Base-by-base conservation (phyloP, 2,329 filamentous ascomycete genomes). In the Tolypocladium tropicale region DNA sequence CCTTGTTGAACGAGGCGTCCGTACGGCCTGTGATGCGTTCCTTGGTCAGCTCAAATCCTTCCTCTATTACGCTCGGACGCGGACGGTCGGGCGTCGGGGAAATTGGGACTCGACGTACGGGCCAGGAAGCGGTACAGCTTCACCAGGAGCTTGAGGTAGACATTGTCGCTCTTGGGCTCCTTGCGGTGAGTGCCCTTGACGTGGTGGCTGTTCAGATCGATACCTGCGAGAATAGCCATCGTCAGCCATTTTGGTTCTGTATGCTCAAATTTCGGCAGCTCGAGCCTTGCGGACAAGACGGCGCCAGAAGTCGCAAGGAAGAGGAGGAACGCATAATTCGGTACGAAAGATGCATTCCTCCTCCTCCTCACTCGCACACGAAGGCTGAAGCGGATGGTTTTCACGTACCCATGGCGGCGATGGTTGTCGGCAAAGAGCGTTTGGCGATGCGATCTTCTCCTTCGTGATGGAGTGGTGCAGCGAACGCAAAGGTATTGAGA, bases 51-150 rank as follows among this genome's bases (percentile, higher is more conserved):
- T n/a, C 30, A 16, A 37, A 32, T 14, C 25, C 14, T 49, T 32
- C 16, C 16, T 30, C 25, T 28, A 4, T n/a, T 16, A 30, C 46
- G n/a, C 25, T 3, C 25, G 25, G 14, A 28, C 7, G 7, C 16
- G 7, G 16, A 30, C 25, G 14, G 6, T 49, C 46, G 23, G 18
- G 46, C 6, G 12, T 32, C 14, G 46, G 16, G 16, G 32, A 9
- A 10, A 34, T 1, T 33, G 25, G 36, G 53, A n/a, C 12, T 46
- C 28, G 61, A 86, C 87, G 78, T 90, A 95, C 91, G 90, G 72
- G 90, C 86, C 76, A 96, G 80, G 85, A 96, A 96, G 82, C 90
- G 89, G 84, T 96, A 96, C 56, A 96, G 88, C 88, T 96, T 96
- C 78, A 96, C 92, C 75, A 97, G 82, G 75, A 96, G 85, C 84